Evolutionary conservation across 768 basidiomycete genomes (phyloP), one percentile per base, ranked within the genome.

Genomic region (Pisolithus albus): DNA sequence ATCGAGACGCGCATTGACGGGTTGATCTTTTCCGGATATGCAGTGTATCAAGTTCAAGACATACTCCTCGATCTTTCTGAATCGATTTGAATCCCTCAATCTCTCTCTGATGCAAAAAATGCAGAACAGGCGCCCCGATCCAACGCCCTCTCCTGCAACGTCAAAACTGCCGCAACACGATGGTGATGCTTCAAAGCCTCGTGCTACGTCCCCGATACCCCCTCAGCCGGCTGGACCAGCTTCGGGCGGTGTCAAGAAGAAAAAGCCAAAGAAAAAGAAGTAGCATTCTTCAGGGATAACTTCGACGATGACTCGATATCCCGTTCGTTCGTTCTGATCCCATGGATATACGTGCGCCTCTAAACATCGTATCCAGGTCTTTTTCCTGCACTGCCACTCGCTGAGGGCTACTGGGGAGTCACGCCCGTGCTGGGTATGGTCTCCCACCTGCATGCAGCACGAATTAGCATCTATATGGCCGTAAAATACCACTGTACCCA

Each of bases 11-110:
- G 26, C 23, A 44, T 28, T 44, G 15, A 44, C 15, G 4, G 4
- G 21, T 6, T 23, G 6, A 30, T 47, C 5, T 47, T 36, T 28
- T 10, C 47, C 24, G 19, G 4, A 23, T 18, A 49, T 43, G 6
- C 65, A 98, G 95, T 95, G 92, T 67, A 76, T 97, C 59, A 96
- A 94, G 69, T 97, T 95, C 76, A 92, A 94, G 69, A 95, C 94
- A 1, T 84, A 86, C 60, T 96, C 93, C 3, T 91, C 89, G 47
- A 85, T 95, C 64, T 92, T 91, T 71, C 84, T 98, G 56, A 96
- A 97, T 76, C 88, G 94, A 59, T 97, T 98, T 72, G 93, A 97
- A 69, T 78, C 85, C 7, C 77, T 98, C 54, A 96, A 95, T 64
- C 78, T 88, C 40, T 82, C 86, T 7, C 74, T 96, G 48, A 87